phyloP scores from a whole-genome alignment of 169 alveolate species.

The Babesia ovis region DNA sequence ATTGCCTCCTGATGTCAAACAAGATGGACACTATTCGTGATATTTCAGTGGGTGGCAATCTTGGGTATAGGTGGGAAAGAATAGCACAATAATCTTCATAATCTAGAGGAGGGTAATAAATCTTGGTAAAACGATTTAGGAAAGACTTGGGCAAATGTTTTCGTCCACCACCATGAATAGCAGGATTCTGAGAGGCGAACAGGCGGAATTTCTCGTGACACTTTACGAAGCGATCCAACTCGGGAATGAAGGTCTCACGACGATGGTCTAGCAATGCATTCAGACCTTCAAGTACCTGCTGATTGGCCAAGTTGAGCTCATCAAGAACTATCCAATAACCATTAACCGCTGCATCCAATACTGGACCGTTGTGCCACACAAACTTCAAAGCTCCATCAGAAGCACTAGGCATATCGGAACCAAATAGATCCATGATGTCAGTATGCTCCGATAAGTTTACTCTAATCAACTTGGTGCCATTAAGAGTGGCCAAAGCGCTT shows the following conservation, averaged over 20 bases:
- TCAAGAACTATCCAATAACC: slow-evolving; percentile 99
- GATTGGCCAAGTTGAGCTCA: slow-evolving; percentile 98
- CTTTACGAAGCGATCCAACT: slow-evolving; percentile 88
- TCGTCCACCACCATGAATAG: slow-evolving; percentile 95
- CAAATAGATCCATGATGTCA: slow-evolving; percentile 91
- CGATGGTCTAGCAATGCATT: slow-evolving; percentile 98
- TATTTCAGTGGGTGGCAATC: background rate
- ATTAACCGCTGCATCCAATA: slow-evolving; percentile 92
- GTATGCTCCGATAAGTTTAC: slow-evolving; percentile 95
- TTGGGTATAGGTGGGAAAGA: slow-evolving; percentile 75
- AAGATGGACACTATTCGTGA: background rate
- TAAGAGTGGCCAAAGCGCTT: slow-evolving; percentile 85
- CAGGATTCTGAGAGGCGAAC: slow-evolving; percentile 99
- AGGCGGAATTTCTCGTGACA: slow-evolving; percentile 95
- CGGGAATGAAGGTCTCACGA: slow-evolving; percentile 95
- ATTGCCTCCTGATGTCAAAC: slow-evolving; percentile 50
- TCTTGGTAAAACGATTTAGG: slow-evolving; percentile 95
- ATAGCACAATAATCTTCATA: slow-evolving; percentile 84
- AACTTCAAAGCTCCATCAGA: slow-evolving; percentile 54
- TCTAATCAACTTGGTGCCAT: slow-evolving; percentile 86
- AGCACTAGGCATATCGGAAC: slow-evolving; percentile 85
- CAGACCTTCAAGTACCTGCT: slow-evolving; percentile 98
- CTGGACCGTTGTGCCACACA: slow-evolving; percentile 98
- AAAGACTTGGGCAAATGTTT: slow-evolving; percentile 98
- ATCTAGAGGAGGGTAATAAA: slow-evolving; percentile 86